A percentile compares a stretch with the other conserved stretches of the same genome.
Evolutionary conservation across 2,329 filamentous ascomycete species (phyloP).

Genomic region (Neopestalotiopsis rosae): DNA sequence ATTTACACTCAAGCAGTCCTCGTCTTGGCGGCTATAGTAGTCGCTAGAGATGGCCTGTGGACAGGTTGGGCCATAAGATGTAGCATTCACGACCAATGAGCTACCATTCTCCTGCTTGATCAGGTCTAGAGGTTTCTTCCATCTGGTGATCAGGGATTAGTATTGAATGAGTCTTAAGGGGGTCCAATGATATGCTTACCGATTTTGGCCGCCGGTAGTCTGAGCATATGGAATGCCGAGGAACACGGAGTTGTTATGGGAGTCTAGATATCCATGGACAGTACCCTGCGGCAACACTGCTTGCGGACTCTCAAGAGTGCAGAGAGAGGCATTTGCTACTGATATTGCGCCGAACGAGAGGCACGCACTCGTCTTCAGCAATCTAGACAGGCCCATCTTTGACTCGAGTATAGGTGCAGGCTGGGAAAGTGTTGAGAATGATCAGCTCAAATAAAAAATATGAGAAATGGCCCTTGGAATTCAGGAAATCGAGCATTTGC

Average conservation of each 20-base stretch:
- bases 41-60: slow-evolving; percentile 29
- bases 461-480: too few species aligned
- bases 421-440: too few species aligned
- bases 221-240: slow-evolving; percentile 45
- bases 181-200: too few species aligned
- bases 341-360: background rate
- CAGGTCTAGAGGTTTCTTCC: slow-evolving; percentile 34
- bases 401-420: background rate
- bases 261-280: slow-evolving; percentile 42
- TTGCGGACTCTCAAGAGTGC: background rate
- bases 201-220: slow-evolving; percentile 44
- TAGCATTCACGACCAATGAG: slow-evolving; percentile 27
- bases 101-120: slow-evolving; percentile 23
- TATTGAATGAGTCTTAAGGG: too few species aligned
- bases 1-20: slow-evolving; percentile 50
- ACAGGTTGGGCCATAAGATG: slow-evolving; percentile 32
- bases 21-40: slow-evolving; percentile 33
- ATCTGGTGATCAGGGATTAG: slow-evolving; percentile 23
- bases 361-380: background rate
- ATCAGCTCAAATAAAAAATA: too few species aligned
- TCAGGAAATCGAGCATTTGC: background rate
- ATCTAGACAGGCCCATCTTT: background rate
- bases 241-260: slow-evolving; percentile 39
- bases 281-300: slow-evolving; percentile 34
- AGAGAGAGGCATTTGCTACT: background rate